Percentiles rank a stretch among this genome's conserved stretches.
phyloP scores from a whole-genome alignment of 2,329 filamentous ascomycete species.

The Dactylonectria macrodidyma region DNA sequence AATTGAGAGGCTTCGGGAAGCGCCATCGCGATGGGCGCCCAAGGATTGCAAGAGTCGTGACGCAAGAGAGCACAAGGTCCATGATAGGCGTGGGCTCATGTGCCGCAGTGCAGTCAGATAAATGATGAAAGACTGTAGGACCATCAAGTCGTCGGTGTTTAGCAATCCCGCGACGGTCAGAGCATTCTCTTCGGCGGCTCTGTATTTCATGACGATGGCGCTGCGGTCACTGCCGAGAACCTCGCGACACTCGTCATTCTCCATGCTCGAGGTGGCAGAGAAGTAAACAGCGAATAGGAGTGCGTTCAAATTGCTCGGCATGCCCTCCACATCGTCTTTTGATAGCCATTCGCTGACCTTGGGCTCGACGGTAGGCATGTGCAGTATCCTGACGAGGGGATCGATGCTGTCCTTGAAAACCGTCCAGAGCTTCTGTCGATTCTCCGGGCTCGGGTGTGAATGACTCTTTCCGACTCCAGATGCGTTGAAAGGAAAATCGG shows the following conservation, averaged over 20 bases:
- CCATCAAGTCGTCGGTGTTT: slow-evolving; percentile 6
- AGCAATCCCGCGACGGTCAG: not conserved
- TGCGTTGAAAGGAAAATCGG: no score
- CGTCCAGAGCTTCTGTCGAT: not conserved
- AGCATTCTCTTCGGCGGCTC: not conserved
- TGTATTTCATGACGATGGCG: not conserved
- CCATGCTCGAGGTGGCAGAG: not conserved
- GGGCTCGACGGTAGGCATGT: slow-evolving; percentile 6
- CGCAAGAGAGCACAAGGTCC: not conserved
- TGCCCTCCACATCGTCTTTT: not conserved
- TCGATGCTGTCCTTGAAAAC: slow-evolving; percentile 6
- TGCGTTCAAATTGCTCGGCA: not conserved
- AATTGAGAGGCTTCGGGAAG: not conserved
- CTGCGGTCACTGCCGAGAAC: not conserved
- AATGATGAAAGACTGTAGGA: slow-evolving; percentile 6
- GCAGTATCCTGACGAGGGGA: not conserved
- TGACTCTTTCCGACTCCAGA: no score
- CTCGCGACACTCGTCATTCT: not conserved
- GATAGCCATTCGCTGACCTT: not conserved
- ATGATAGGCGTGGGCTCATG: not conserved
- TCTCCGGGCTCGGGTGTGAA: no score
- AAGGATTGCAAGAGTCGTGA: slow-evolving; percentile 6
- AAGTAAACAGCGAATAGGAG: slow-evolving; percentile 7
- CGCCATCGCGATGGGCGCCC: slow-evolving; percentile 3
- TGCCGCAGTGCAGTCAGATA: not conserved